Conservation (phyloP, 169 alveolate species). For the Plasmodium cynomolgi region DNA sequence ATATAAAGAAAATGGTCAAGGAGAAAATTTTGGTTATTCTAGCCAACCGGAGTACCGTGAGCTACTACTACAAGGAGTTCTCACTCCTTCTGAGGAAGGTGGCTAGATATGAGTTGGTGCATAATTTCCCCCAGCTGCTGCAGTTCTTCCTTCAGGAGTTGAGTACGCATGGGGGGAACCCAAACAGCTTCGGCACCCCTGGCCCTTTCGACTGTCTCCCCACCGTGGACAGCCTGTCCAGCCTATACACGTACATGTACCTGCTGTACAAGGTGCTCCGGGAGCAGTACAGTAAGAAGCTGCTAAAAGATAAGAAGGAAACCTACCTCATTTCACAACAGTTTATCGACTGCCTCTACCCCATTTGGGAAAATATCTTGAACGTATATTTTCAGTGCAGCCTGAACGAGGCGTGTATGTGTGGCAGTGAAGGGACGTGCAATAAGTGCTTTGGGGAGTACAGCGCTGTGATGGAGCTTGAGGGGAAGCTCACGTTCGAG, state of each 20-base stretch:
- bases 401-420: slow-evolving; percentile 2
- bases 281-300: slow-evolving; percentile 65
- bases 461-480: slow-evolving; percentile 8
- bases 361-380: slow-evolving; percentile 49
- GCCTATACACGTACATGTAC: slow-evolving; percentile 20
- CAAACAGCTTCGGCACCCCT: neutral
- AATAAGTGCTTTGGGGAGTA: slow-evolving; percentile 6
- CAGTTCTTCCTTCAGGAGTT: slow-evolving; percentile 29
- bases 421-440: slow-evolving; percentile 38
- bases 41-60: neutral
- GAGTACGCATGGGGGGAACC: neutral
- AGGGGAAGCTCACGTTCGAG: neutral
- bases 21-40: slow-evolving; percentile 22
- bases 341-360: slow-evolving; percentile 23
- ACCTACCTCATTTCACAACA: slow-evolving; percentile 37
- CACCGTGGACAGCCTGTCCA: neutral
- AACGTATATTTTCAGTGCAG: slow-evolving; percentile 12
- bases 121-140: slow-evolving; percentile 42
- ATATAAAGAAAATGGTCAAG: slow-evolving; percentile 29
- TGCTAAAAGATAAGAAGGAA: slow-evolving; percentile 64
- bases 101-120: slow-evolving; percentile 65
- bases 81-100: slow-evolving; percentile 35
- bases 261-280: slow-evolving; percentile 45
- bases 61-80: slow-evolving; percentile 27
- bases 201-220: too few relatives aligned